phyloP scores from a whole-genome alignment of 148 eudicot genomes.

The Vaccinium myrtillus region DNA sequence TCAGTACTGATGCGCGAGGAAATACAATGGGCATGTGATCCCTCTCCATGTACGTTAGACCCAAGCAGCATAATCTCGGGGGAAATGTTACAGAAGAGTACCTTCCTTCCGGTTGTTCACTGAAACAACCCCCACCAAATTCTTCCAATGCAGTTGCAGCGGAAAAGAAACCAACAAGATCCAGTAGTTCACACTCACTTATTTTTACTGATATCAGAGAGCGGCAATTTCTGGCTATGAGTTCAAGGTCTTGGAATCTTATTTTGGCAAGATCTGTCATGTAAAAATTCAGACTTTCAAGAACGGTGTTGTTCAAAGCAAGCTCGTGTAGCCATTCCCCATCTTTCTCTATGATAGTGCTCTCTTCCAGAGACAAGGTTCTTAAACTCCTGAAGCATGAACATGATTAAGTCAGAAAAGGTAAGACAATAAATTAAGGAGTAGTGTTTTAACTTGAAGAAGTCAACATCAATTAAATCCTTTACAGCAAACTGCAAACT shows the following conservation, averaged over 20 bases:
- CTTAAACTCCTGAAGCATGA: slow-evolving; percentile 51
- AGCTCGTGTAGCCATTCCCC: slow-evolving; percentile 88
- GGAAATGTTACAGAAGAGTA: slow-evolving; percentile 60
- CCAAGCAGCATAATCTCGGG: slow-evolving; percentile 51
- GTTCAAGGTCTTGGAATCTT: slow-evolving; percentile 56
- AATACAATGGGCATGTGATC: slow-evolving; percentile 62
- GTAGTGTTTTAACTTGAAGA: neutral
- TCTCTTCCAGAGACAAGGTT: slow-evolving; percentile 77
- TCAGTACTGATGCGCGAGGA: slow-evolving; percentile 58
- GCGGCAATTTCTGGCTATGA: slow-evolving; percentile 68
- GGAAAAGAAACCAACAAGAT: slow-evolving; percentile 58
- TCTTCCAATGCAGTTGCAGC: slow-evolving; percentile 66
- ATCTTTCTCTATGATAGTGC: slow-evolving; percentile 50
- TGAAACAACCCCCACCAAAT: slow-evolving; percentile 78
- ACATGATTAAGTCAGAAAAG: neutral
- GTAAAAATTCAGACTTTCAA: slow-evolving; percentile 79
- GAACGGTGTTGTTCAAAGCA: slow-evolving; percentile 64
- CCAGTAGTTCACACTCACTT: slow-evolving; percentile 60
- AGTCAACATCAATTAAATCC: neutral
- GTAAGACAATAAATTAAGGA: neutral
- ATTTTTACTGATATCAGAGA: slow-evolving; percentile 70
- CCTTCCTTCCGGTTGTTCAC: slow-evolving; percentile 43
- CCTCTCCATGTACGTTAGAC: slow-evolving; percentile 61
- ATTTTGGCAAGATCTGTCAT: slow-evolving; percentile 63
- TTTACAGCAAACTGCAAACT: neutral